phyloP scores from a whole-genome alignment of 176 grass and related monocot species.

The Phragmites australis region DNA sequence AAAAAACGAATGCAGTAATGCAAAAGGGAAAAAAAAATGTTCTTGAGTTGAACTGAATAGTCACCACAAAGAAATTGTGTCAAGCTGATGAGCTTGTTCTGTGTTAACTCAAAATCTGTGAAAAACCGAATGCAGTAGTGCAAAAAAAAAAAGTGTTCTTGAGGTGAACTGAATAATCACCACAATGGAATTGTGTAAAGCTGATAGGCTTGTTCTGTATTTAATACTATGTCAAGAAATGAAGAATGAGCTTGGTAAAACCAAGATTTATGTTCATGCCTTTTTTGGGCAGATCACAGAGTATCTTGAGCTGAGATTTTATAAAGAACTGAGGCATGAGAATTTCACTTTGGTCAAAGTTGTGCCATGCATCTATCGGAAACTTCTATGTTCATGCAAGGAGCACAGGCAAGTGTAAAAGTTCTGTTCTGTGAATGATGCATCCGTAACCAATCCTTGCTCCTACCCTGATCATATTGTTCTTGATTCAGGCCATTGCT shows the following conservation, averaged over 20 bases:
- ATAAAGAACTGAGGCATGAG: slow-evolving; percentile 88
- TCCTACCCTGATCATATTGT: slow-evolving; percentile 30
- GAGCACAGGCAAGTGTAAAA: slow-evolving; percentile 72
- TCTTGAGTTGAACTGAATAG: neutral
- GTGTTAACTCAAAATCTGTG: neutral
- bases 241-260: neutral
- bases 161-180: neutral
- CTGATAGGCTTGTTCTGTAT: neutral
- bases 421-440: slow-evolving; percentile 14
- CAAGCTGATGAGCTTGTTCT: neutral
- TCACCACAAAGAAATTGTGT: neutral
- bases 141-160: neutral
- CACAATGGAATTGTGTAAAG: slow-evolving; percentile 2
- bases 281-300: slow-evolving; percentile 65
- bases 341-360: slow-evolving; percentile 76
- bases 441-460: slow-evolving; percentile 10
- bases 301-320: slow-evolving; percentile 85
- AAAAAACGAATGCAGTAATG: neutral
- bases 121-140: neutral
- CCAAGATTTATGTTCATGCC: neutral
- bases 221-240: slow-evolving; percentile 6
- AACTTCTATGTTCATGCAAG: slow-evolving; percentile 83
- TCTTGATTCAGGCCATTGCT: slow-evolving; percentile 71
- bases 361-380: slow-evolving; percentile 84
- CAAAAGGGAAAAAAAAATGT: neutral